Evolutionary conservation across 331 rosid genomes (phyloP).

Genomic region (Quercus phellos): DNA sequence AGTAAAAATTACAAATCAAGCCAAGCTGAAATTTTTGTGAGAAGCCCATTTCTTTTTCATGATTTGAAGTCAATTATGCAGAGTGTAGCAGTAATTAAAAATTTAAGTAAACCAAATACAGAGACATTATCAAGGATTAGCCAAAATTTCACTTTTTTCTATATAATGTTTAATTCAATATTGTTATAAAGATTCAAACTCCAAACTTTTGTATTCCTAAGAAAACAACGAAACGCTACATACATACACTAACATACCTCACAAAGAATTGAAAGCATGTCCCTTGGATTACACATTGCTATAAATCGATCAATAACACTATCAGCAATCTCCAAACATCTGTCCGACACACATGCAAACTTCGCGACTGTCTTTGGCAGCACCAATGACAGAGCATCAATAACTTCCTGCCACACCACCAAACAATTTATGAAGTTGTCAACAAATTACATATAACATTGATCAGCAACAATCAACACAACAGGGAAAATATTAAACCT

Average conservation of each 20-base stretch:
- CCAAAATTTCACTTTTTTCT: neutral
- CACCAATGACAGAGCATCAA: conserved; percentile 55
- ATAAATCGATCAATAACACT: conserved; percentile 55
- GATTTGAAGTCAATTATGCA: neutral
- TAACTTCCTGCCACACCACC: conserved; percentile 23
- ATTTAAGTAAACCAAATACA: neutral
- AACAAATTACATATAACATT: neutral
- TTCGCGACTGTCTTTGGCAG: conserved; percentile 69
- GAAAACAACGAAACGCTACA: conserved; percentile 1
- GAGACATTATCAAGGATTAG: neutral
- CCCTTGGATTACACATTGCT: conserved; percentile 61
- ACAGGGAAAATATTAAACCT: conserved; percentile 35
- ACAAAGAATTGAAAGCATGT: conserved; percentile 77
- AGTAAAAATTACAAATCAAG: neutral
- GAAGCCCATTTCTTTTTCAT: neutral
- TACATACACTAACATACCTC: conserved; percentile 39
- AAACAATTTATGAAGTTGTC: neutral
- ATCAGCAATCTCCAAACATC: conserved; percentile 53
- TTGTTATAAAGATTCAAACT: neutral
- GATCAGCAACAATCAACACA: neutral
- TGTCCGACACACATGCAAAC: conserved; percentile 53
- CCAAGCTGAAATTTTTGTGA: neutral
- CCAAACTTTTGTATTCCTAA: neutral
- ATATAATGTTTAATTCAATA: neutral
- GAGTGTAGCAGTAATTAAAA: neutral